Percentiles rank a stretch among this genome's conserved stretches.
phyloP scores from a whole-genome alignment of 2,329 filamentous ascomycete genomes.

The Fusarium coicis region DNA sequence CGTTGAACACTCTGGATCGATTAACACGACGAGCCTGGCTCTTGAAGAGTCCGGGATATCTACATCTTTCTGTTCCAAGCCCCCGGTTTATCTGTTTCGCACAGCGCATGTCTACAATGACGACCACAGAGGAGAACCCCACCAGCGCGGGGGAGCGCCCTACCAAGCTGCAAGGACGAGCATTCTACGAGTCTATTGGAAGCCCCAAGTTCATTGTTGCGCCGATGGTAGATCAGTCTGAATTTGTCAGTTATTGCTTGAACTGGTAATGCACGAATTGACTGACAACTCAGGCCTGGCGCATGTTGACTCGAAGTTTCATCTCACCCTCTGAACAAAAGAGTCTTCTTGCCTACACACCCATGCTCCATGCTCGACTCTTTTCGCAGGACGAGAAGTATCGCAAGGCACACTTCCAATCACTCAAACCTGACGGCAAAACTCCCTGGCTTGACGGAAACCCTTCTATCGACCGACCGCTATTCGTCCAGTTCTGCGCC shows the following conservation, averaged over 20 bases:
- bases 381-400: conserved; percentile 83
- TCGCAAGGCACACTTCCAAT: conserved; percentile 83
- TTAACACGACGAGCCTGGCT: conserved; percentile 32
- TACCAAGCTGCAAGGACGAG: conserved; percentile 80
- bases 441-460: conserved; percentile 84
- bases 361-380: conserved; percentile 94
- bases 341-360: conserved; percentile 85
- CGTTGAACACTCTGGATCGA: conserved; percentile 37
- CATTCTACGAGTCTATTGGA: conserved; percentile 95
- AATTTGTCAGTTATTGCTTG: conserved; percentile 76
- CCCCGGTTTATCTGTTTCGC: neutral
- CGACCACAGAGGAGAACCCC: conserved; percentile 33
- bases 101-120: conserved; percentile 48
- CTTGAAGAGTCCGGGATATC: conserved; percentile 39
- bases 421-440: conserved; percentile 55
- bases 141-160: conserved; percentile 30
- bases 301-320: conserved; percentile 94
- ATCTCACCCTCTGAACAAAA: conserved; percentile 73
- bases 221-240: conserved; percentile 98
- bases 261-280: neutral
- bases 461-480: conserved; percentile 82
- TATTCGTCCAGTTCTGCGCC: conserved; percentile 97
- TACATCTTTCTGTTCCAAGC: neutral
- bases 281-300: conserved; percentile 78
- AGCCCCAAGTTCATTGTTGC: conserved; percentile 91